Conservation (phyloP, 805 yeast genomes). For the Starmerella kuoi region DNA sequence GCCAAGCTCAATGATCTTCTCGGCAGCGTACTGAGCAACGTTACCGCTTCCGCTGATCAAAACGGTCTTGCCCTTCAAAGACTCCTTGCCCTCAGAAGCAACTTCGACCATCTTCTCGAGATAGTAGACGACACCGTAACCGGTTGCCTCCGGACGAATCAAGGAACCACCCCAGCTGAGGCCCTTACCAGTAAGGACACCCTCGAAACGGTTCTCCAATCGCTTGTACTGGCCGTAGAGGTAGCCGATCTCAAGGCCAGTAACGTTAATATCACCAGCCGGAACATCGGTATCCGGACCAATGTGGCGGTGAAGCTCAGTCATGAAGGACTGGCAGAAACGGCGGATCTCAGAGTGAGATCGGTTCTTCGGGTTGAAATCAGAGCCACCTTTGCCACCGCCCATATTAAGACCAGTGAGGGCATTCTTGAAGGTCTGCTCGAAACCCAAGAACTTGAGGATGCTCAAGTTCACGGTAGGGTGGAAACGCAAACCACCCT, state of each 20-base stretch:
- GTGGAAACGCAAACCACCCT: constrained; percentile 97
- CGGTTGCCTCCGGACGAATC: constrained; percentile 98
- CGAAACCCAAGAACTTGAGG: constrained; percentile 92
- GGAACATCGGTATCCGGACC: constrained; percentile 98
- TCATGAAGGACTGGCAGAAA: constrained; percentile 92
- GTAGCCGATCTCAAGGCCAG: constrained; percentile 92
- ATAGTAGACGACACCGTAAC: constrained; percentile 93
- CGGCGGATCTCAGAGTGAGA: constrained; percentile 90
- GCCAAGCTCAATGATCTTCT: constrained; percentile 93
- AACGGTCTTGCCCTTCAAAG: constrained; percentile 85
- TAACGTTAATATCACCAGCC: constrained; percentile 98
- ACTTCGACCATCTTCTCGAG: constrained; percentile 95
- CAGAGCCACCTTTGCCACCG: constrained; percentile 99
- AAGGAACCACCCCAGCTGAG: constrained; percentile 97
- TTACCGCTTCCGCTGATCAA: constrained; percentile 97
- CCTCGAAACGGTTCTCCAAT: constrained; percentile 84
- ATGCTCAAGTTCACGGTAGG: constrained; percentile 92
- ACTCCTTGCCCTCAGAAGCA: constrained; percentile 80
- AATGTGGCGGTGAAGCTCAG: constrained; percentile 88
- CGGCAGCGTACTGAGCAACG: constrained; percentile 98
- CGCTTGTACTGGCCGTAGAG: constrained; percentile 94
- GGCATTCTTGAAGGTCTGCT: constrained; percentile 97
- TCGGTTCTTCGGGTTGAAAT: constrained; percentile 93
- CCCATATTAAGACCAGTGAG: constrained; percentile 95
- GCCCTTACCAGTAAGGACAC: constrained; percentile 97